Base-by-base conservation (phyloP, 2,329 filamentous ascomycete species). In the Hypoxylon sp. region DNA sequence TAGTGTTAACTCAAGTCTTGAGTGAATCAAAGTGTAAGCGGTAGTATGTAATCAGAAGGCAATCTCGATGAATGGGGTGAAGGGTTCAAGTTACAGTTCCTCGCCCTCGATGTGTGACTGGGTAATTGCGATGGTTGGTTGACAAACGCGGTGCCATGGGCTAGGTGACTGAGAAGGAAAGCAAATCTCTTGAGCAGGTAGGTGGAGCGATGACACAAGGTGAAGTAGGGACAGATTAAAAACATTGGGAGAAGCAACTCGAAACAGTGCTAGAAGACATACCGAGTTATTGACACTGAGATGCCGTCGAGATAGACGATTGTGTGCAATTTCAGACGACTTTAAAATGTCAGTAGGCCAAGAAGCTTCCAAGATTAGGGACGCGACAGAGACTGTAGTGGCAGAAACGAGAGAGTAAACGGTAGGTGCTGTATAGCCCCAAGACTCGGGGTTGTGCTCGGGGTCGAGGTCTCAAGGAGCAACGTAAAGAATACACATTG, bases 291-390 rank as follows among this genome's bases (percentile, higher is more conserved):
- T 21, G 17, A 11, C 13, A 46, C 11, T 5, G 7, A 25, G 5
- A 25, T 32, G 25, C 6, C 28, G n/a, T 45, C 38, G 32, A 17
- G 14, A 19, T 45, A 43, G 23, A 56, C 32, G 10, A 23, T n/a
- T 14, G 38, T 32, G 52, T 6, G 17, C 36, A 9, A 17, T 17
- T 56, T 28, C 30, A 23, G 36, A 41, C 9, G 19, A 3, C 53
- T 36, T 34, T 34, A 28, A 13, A 17, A 10, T 56, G 17, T 56
- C 30, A 56, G 53, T 34, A 34, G 30, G 21, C 25, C 21, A 25
- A 11, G 10, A 23, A 7, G 38, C 7, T 19, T 41, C 14, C 7
- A 41, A 3, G 7, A 4, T 43, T 13, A 11, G 6, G 19, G 38
- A 2, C 5, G 7, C 2, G n/a, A 43, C 3, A 19, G 38, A 43